Percentiles rank a stretch among this genome's conserved stretches.
These are phyloP conservation scores for Phytopythium helicoides DNA, from an alignment of 352 stramenopile genomes.

Conservation along the genomic window DNA sequence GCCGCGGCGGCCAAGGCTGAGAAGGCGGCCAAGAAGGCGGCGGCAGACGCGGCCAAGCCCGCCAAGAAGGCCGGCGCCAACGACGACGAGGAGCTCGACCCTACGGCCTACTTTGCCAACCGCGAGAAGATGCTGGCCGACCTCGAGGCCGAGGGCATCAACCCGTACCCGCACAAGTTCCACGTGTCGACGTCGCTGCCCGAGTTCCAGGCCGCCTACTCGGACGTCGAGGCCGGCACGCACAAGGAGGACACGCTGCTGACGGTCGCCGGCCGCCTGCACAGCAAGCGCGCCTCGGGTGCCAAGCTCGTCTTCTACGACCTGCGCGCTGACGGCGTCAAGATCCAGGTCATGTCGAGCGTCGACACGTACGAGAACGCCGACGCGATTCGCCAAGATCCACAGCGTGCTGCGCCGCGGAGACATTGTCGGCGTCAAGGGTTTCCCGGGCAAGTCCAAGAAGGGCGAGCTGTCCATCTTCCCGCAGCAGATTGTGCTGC, in stretches of 20 bases:
- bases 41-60: slow-evolving; percentile 65
- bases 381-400: slow-evolving; percentile 74
- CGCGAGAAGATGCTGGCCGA: slow-evolving; percentile 88
- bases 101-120: slow-evolving; percentile 98
- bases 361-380: slow-evolving; percentile 58
- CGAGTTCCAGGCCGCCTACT: slow-evolving; percentile 93
- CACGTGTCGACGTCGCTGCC: slow-evolving; percentile 91
- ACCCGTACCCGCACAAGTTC: slow-evolving; percentile 99
- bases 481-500: slow-evolving; percentile 71
- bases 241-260: slow-evolving; percentile 80
- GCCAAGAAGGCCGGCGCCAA: slow-evolving; percentile 61
- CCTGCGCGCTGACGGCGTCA: slow-evolving; percentile 92
- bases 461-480: slow-evolving; percentile 98
- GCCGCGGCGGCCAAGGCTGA: slow-evolving; percentile 91
- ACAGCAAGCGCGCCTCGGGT: slow-evolving; percentile 94
- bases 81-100: slow-evolving; percentile 96
- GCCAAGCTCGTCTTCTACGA: slow-evolving; percentile 99
- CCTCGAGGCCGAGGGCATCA: slow-evolving; percentile 90
- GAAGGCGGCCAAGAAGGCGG: slow-evolving; percentile 80
- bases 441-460: slow-evolving; percentile 96
- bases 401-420: slow-evolving; percentile 91
- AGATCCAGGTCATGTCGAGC: slow-evolving; percentile 97
- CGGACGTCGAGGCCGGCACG: slow-evolving; percentile 71
- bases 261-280: slow-evolving; percentile 94
- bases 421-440: slow-evolving; percentile 96